phyloP scores from a whole-genome alignment of 176 grass and related monocot species.

The Bolboschoenus planiculmis region DNA sequence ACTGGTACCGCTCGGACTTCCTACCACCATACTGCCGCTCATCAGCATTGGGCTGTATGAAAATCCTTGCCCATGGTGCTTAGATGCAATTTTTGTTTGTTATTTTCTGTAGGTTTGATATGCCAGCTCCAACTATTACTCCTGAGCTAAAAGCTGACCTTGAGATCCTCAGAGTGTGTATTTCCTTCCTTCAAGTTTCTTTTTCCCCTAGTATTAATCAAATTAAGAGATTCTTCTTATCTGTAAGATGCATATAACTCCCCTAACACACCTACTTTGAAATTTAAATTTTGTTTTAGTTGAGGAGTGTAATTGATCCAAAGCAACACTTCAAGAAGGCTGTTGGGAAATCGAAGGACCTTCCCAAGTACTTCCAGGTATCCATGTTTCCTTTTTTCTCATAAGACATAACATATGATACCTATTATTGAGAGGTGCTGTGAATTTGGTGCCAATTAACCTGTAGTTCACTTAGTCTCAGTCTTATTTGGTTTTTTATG shows the following conservation, averaged over 20 bases:
- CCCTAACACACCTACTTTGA: neutral
- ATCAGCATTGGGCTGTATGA: neutral
- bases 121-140: constrained; percentile 77
- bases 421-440: neutral
- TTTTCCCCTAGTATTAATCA: neutral
- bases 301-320: constrained; percentile 82
- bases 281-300: constrained; percentile 30
- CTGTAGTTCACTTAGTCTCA: neutral
- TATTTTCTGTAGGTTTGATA: constrained; percentile 66
- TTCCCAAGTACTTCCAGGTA: constrained; percentile 88
- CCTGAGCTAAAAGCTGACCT: constrained; percentile 90
- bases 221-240: neutral
- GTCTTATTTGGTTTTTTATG: neutral
- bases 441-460: neutral
- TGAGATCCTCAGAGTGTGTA: constrained; percentile 69
- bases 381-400: neutral
- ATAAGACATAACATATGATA: neutral
- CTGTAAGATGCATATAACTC: neutral
- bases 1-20: neutral
- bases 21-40: neutral
- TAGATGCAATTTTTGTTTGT: neutral
- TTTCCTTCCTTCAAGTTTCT: neutral
- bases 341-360: constrained; percentile 53
- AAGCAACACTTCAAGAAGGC: constrained; percentile 90
- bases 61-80: neutral